Evolutionary conservation across 441 rosid genomes (phyloP).

Genomic region (Corymbia citriodora): DNA sequence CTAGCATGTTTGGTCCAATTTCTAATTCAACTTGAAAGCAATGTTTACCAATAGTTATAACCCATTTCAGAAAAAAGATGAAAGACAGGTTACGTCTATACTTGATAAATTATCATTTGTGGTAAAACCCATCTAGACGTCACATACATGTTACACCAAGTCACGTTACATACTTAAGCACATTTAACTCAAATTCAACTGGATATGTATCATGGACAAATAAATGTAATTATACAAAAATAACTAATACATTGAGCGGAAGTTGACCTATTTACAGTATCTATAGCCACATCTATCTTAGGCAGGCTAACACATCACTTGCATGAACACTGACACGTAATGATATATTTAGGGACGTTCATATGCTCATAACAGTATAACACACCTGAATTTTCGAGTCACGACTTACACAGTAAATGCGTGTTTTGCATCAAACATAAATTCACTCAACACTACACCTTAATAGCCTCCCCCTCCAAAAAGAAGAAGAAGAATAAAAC

Average conservation of each 20-base stretch:
- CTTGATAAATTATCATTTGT: not conserved
- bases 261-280: not conserved
- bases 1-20: accelerated
- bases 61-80: not conserved
- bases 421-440: not conserved
- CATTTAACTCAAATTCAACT: not conserved
- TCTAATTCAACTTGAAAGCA: accelerated
- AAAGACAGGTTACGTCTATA: not conserved
- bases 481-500: too few relatives aligned
- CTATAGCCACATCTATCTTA: not conserved
- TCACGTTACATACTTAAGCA: not conserved
- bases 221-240: not conserved
- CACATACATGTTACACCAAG: not conserved
- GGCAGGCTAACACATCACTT: not conserved
- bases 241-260: not conserved
- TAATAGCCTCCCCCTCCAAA: too few relatives aligned
- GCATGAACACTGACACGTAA: not conserved
- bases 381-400: not conserved
- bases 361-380: not conserved
- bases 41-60: not conserved
- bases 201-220: not conserved
- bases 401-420: not conserved
- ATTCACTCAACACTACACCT: not conserved
- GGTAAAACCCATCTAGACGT: not conserved
- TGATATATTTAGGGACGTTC: not conserved